Base-by-base conservation (phyloP, 192 early-diverging fungal species). In the Podila verticillata region DNA sequence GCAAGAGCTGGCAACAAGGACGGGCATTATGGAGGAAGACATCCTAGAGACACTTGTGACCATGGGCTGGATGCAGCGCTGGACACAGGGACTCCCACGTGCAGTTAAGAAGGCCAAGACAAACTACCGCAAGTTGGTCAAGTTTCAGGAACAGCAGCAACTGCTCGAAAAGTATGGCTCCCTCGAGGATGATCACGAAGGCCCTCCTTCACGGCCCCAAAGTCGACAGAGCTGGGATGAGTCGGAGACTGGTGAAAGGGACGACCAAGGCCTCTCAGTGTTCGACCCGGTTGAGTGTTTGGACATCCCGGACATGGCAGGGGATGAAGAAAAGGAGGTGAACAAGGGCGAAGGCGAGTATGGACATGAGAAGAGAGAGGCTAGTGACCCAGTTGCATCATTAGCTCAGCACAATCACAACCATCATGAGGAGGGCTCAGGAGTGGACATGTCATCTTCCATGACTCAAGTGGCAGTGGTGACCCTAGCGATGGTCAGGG, bases 21-120 rank as follows among this genome's bases (percentile, higher is more conserved):
- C 93, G 9, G 87, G 92, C 2, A 93, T 95, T 61, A 81, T 83
- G 56, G 84, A 86, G 30, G 90, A 93, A n/a, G 93, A 95, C 64
- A 75, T 95, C 51, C 48, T 95, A 34, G 85, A 86, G 64, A 89
- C 91, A 10, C 78, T 95, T 60, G 83, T 88, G 8, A 74, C 80
- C 20, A 81, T 91, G 81, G 90, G 85, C 1, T 73, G 93, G 75
- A 79, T 91, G 70, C 68, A 78, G 61, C 83, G 82, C 24, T 94
- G 91, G 91, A 60, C 56, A 2, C 74, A 66, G 49, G 19, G 22
- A 0, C 31, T 5, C 3, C 13, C 48, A 7, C 29, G 44, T 5
- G 26, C 29, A 8, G 61, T 72, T 10, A 68, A 68, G 57, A 66
- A 68, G 5, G 77, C 77, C 19, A 80, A 72, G 34, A 35, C 65